Conservation (phyloP, 345 rosid species). For the Arabidopsis thaliana region TAIR10.1 NC_003070.9:276501-277000, state of each 20-base stretch:
- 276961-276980: slow-evolving; percentile 86
- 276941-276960: slow-evolving; percentile 92
- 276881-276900: slow-evolving; percentile 77
- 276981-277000: slow-evolving; percentile 70
- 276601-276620: slow-evolving; percentile 10
- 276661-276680: slow-evolving; percentile 26
- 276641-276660: not conserved
- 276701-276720: slow-evolving; percentile 84
- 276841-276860: slow-evolving; percentile 13
- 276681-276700: slow-evolving; percentile 36
- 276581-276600: slow-evolving; percentile 8
- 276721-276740: slow-evolving; percentile 43
- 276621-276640: slow-evolving; percentile 28
- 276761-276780: slow-evolving; percentile 55
- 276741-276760: slow-evolving; percentile 41
- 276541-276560: slow-evolving; percentile 3
- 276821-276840: slow-evolving; percentile 2
- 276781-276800: slow-evolving; percentile 62
- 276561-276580: slow-evolving; percentile 14
- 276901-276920: slow-evolving; percentile 83
- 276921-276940: slow-evolving; percentile 97
- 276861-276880: slow-evolving; percentile 82
- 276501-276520: slow-evolving; percentile 66
- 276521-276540: slow-evolving; percentile 43
- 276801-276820: slow-evolving; percentile 6